Conservation (phyloP, 495 filamentous ascomycete species). For the Aspergillus funiculosus region DNA sequence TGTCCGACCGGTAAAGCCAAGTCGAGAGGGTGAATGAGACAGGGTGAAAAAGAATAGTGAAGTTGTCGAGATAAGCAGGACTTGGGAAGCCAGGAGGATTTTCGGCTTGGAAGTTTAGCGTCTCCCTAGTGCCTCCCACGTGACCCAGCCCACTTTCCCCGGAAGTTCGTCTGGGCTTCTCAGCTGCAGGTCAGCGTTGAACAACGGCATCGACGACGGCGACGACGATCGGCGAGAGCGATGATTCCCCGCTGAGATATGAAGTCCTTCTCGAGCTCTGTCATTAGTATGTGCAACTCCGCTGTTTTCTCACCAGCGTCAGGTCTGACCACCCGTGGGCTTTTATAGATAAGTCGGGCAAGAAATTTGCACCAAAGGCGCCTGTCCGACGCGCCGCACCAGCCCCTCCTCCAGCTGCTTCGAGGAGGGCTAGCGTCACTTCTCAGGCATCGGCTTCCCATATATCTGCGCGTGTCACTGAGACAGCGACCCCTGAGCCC, state of each 20-base stretch:
- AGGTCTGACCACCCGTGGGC: constrained; percentile 1
- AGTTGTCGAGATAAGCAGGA: constrained; percentile 28
- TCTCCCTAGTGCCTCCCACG: constrained; percentile 33
- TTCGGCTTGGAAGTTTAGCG: constrained; percentile 35
- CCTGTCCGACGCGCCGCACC: constrained; percentile 41
- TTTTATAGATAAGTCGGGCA: constrained; percentile 47
- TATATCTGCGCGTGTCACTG: constrained; percentile 21
- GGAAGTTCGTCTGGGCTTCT: constrained; percentile 18
- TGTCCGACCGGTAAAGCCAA: constrained; percentile 21
- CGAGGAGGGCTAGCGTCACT: constrained; percentile 36
- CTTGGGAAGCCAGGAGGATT: constrained; percentile 38
- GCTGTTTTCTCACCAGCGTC: not conserved
- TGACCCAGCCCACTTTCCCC: constrained; percentile 32
- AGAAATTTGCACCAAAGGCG: constrained; percentile 51
- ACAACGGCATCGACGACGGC: constrained; percentile 2
- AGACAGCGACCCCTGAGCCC: constrained; percentile 20
- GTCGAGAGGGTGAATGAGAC: constrained; percentile 24
- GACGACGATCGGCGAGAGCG: constrained; percentile 13
- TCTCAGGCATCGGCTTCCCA: constrained; percentile 36
- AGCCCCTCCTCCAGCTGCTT: constrained; percentile 26
- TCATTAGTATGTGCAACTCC: constrained; percentile 44
- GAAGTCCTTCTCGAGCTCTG: constrained; percentile 53
- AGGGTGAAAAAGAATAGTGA: constrained; percentile 21
- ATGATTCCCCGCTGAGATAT: constrained; percentile 31
- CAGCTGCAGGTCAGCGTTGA: constrained; percentile 5